Conservation (phyloP, 2,329 filamentous ascomycete genomes). For the Aureobasidium sp. region DNA sequence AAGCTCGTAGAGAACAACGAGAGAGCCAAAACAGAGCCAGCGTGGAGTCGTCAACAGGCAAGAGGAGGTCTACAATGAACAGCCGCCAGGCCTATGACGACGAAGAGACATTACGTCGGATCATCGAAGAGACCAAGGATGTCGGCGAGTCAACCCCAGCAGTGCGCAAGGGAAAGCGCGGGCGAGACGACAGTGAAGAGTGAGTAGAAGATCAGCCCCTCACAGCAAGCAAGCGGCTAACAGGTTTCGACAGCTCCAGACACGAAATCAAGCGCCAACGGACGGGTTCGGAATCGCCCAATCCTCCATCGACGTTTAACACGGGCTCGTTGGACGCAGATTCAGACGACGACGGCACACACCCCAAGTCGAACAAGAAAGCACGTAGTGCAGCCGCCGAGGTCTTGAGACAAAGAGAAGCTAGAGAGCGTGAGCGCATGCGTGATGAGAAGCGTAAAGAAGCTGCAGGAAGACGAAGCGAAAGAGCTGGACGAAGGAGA, state of each 20-base stretch:
- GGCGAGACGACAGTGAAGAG: constrained; percentile 89
- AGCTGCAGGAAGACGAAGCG: constrained; percentile 70
- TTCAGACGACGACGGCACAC: constrained; percentile 52
- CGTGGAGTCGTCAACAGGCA: constrained; percentile 54
- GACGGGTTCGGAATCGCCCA: constrained; percentile 66
- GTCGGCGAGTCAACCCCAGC: constrained; percentile 55
- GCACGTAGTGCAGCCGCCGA: constrained; percentile 38
- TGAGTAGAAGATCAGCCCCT: constrained; percentile 44
- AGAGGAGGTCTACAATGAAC: constrained; percentile 93
- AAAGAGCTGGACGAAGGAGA: constrained; percentile 69
- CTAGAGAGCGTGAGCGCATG: constrained; percentile 57
- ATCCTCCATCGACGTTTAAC: constrained; percentile 43
- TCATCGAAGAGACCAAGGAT: constrained; percentile 91
- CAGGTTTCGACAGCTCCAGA: constrained; percentile 48
- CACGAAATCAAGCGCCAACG: constrained; percentile 71
- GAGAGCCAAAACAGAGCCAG: constrained; percentile 39
- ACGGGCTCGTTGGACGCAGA: constrained; percentile 48
- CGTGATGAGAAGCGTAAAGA: constrained; percentile 66
- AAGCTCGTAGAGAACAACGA: constrained; percentile 46
- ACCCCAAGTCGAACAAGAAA: constrained; percentile 30
- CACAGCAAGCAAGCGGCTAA: neutral
- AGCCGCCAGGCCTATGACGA: constrained; percentile 95
- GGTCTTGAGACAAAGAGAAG: constrained; percentile 52
- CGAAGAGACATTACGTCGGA: constrained; percentile 77
- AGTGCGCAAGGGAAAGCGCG: constrained; percentile 66